Percentiles rank a stretch among this genome's conserved stretches.
phyloP scores from a whole-genome alignment of 2,329 filamentous ascomycete species.

The Neonectria ditissima region DNA sequence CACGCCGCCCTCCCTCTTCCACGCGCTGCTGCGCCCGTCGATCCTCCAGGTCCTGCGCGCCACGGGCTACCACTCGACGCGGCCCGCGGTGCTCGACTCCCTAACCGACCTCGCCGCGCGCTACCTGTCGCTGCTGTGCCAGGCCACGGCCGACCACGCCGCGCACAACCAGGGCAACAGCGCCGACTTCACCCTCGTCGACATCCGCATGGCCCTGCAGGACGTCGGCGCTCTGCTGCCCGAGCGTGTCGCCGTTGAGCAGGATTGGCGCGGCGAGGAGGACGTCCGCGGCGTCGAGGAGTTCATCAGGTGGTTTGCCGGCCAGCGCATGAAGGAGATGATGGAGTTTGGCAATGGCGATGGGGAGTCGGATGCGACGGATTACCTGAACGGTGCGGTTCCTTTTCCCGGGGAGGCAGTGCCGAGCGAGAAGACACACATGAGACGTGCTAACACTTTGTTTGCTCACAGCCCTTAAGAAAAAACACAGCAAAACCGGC shows the following conservation, averaged over 20 bases:
- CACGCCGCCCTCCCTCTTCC: conserved; percentile 64
- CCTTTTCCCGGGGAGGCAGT: not conserved
- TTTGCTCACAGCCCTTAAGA: conserved; percentile 75
- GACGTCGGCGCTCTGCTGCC: conserved; percentile 82
- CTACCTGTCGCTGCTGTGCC: conserved; percentile 81
- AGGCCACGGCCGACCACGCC: conserved; percentile 78
- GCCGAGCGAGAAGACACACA: not conserved
- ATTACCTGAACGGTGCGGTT: conserved; percentile 74
- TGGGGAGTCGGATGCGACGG: conserved; percentile 71
- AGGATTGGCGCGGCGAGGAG: conserved; percentile 77
- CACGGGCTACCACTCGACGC: conserved; percentile 87
- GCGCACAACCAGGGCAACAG: conserved; percentile 73
- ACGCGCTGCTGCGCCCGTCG: conserved; percentile 85
- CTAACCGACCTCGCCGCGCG: conserved; percentile 87
- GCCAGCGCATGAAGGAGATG: conserved; percentile 82
- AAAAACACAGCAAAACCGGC: conserved; percentile 90
- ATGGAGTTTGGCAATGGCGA: conserved; percentile 82
- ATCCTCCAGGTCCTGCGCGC: conserved; percentile 93
- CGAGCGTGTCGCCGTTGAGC: conserved; percentile 73
- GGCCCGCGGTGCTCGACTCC: conserved; percentile 85
- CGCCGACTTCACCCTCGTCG: conserved; percentile 66
- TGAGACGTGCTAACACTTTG: conserved; percentile 55
- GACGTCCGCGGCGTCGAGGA: conserved; percentile 82
- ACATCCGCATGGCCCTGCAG: conserved; percentile 87
- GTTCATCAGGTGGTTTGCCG: conserved; percentile 83